These are phyloP conservation scores for Sugiyamaella xylanicola DNA, from an alignment of 1,139 yeast genomes.

Conservation along the genomic window DNA sequence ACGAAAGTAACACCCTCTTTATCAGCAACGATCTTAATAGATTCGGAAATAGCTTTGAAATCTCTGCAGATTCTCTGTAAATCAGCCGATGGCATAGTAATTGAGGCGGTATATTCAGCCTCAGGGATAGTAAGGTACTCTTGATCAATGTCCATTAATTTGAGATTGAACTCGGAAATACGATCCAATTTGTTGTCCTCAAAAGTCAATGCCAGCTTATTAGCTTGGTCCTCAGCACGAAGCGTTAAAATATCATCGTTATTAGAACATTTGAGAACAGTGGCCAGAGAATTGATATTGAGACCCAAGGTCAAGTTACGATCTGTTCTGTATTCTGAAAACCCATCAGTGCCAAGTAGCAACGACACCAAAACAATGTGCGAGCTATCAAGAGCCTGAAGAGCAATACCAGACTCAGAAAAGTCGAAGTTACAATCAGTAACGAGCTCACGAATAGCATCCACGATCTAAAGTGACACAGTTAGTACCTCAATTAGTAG, in stretches of 20 bases:
- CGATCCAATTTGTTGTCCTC: constrained; percentile 91
- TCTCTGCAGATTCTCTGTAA: constrained; percentile 91
- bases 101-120: constrained; percentile 83
- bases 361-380: constrained; percentile 91
- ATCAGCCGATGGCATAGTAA: constrained; percentile 85
- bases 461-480: constrained; percentile 56
- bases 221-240: constrained; percentile 91
- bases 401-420: constrained; percentile 90
- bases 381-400: constrained; percentile 97
- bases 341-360: constrained; percentile 87
- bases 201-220: constrained; percentile 74
- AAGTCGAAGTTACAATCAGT: constrained; percentile 95
- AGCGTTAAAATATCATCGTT: constrained; percentile 85
- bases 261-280: constrained; percentile 88
- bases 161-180: constrained; percentile 87
- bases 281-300: constrained; percentile 81
- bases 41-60: constrained; percentile 80
- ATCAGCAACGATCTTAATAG: constrained; percentile 80
- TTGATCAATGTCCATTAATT: constrained; percentile 95
- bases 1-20: constrained; percentile 90
- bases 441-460: constrained; percentile 90
- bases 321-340: constrained; percentile 92
- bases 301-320: constrained; percentile 90
- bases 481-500: neutral
- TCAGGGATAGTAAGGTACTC: constrained; percentile 94